phyloP scores from a whole-genome alignment of 225 moss, liverwort and hornwort species.

The Lunularia cruciata region DNA sequence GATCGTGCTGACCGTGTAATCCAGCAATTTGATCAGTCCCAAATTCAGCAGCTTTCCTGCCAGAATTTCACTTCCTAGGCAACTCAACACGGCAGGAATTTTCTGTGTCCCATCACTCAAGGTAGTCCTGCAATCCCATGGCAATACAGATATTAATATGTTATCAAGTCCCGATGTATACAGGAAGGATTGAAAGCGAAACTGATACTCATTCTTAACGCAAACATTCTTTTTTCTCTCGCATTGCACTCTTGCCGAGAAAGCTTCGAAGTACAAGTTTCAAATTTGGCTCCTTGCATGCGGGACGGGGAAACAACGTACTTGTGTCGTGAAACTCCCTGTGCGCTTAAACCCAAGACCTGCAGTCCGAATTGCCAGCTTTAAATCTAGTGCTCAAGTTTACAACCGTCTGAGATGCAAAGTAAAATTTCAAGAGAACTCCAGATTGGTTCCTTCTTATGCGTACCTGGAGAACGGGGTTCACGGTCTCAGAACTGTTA shows the following conservation, averaged over 20 bases:
- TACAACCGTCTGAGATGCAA: neutral
- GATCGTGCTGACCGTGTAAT: slow-evolving; percentile 11
- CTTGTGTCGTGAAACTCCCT: slow-evolving; percentile 15
- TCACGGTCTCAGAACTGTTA: neutral
- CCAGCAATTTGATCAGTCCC: slow-evolving; percentile 16
- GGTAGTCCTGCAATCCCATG: neutral
- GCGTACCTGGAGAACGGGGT: slow-evolving; percentile 14
- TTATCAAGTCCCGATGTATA: neutral
- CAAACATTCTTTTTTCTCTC: neutral
- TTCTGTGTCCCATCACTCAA: slow-evolving; percentile 15
- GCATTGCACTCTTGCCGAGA: neutral
- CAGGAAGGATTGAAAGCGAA: neutral
- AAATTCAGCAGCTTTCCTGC: slow-evolving; percentile 5
- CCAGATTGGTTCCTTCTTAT: neutral
- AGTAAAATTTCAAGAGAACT: too few species aligned
- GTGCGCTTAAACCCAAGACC: slow-evolving; percentile 20
- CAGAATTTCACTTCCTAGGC: neutral
- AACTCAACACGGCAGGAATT: slow-evolving; percentile 3
- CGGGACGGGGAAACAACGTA: neutral
- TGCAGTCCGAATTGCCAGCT: neutral
- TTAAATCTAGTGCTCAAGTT: neutral
- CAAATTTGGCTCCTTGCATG: neutral
- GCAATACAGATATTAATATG: neutral
- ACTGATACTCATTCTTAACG: neutral
- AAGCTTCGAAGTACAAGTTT: neutral